Base-by-base conservation (phyloP, 345 rosid species). In the Syzygium aromaticum region DNA sequence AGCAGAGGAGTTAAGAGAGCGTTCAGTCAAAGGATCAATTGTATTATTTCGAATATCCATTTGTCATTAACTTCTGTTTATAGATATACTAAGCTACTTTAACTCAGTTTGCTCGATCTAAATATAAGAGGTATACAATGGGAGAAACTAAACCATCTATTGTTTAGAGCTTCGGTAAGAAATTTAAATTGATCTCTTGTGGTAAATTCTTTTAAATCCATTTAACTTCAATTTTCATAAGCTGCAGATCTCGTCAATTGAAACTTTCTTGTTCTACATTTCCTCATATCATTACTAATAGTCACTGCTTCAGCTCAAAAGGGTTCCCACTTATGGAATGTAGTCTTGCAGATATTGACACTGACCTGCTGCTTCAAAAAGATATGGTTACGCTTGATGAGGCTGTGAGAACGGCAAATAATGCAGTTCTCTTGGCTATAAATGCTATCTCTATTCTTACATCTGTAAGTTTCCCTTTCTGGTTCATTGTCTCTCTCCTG, bases 311-410 rank as follows among this genome's bases (percentile, higher is more conserved):
- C 10, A 33, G 49, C 27, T 73, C 82, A 21, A 38, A 38, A 73
- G 43, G 73, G 14, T 73, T 33, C 25, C 82, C 27, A 73, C 82
- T 73, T 19, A 73, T 73, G 82, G 25, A 73, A 38, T 38, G 82
- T 38, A 38, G 54, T 38, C 88, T 51, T 89, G 52, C 94, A 97
- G 99, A 95, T 93, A 94, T 97, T 90, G 98, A 95, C 89, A 92
- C 96, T 17, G 96, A 97, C 89, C 89, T 90, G 84, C 93, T 97
- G 87, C 98, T 97, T 17, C 92, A 96, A 88, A 96, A 94, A 88
- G 98, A 96, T 86, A 73, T 92, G 90, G 97, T 96, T 85, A 97
- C 99, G 53, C 92, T 97, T 85, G 98, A 97, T 27, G 98, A 95
- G 92, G 99, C 98, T 86, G 88, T 97, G 89, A 95, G 90, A 92